Base-by-base conservation (phyloP, 805 yeast genomes). In the Martiniozyma abietophila region DNA sequence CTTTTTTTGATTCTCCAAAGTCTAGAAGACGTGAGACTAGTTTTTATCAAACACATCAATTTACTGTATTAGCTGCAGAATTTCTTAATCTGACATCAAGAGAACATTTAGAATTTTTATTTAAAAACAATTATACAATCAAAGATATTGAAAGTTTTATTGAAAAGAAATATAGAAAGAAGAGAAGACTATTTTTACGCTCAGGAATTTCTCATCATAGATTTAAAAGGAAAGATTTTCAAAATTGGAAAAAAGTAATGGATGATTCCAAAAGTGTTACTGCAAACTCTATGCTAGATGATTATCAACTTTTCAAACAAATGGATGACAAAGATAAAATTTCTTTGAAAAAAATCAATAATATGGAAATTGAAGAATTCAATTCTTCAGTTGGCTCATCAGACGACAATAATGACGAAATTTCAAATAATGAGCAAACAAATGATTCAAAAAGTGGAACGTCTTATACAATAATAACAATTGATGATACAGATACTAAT, bases 21-120 rank as follows among this genome's bases (percentile, higher is more conserved):
- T 23, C 35, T 2, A 46, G 34, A 23, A 39, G 53, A 16, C 43
- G 58, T 26, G 27, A 35, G 10, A 50, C 43, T 32, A 47, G 45
- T 5, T 59, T 58, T 31, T 36, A 47, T 17, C 59, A 58, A 31
- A 41, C 58, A 8, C 62, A 59, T 38, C 55, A 54, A 8, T 58
- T 51, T 34, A 56, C 61, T 0, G 53, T 54, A 1, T 56, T 56
- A 38, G 45, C 60, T 2, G 56, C 62, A 0, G 56, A 49, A 17
- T 56, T 52, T 32, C 38, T 59, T 16, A 45, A 44, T 16, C 36
- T 59, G 8, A 48, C 58, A 4, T 25, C 54, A 1, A 44, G 43
- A 22, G 18, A 40, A 1, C 47, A 53, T 8, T 36, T 59, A 17
- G 55, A 57, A 21, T n/a, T 25, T 12, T 29, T 47, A 1, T 43